Evolutionary conservation across 2,329 filamentous ascomycete genomes (phyloP).

Genomic region (Venturia oleaginea): DNA sequence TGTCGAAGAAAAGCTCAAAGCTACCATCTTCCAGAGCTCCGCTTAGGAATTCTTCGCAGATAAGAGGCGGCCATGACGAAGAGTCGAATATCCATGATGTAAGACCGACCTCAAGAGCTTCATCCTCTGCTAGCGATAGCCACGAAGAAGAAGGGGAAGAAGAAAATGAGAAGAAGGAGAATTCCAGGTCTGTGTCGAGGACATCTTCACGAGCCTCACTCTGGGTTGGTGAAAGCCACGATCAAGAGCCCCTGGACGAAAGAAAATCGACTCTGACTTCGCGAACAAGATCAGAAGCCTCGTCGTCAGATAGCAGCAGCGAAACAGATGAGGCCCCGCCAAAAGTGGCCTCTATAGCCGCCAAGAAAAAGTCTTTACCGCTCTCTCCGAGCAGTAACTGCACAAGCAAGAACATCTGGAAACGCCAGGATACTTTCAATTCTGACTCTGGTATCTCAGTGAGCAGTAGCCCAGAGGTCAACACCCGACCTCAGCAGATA

Average conservation of each 20-base stretch:
- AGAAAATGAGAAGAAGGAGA: not conserved
- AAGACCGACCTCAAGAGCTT: not conserved
- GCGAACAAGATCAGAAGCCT: not conserved
- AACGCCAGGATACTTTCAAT: conserved; percentile 14
- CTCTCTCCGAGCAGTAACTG: not conserved
- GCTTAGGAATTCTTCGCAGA: not conserved
- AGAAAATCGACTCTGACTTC: not conserved
- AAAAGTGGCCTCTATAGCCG: not conserved
- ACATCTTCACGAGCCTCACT: not conserved
- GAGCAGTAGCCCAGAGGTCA: conserved; percentile 25
- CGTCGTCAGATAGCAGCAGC: not conserved
- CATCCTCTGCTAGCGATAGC: not conserved
- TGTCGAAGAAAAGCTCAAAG: not conserved
- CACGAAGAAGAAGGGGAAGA: not conserved
- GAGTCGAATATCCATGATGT: not conserved
- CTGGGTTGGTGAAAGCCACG: not conserved
- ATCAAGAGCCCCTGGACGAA: not conserved
- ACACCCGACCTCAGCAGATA: not conserved
- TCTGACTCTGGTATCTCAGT: conserved; percentile 24
- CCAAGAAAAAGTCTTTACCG: not conserved
- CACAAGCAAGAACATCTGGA: not conserved
- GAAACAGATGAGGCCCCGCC: not conserved
- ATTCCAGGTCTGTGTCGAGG: not conserved
- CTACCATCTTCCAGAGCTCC: not conserved
- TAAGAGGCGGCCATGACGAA: not conserved